phyloP scores from a whole-genome alignment of 2,329 filamentous ascomycete species.

The Exophiala xenobiotica region DNA sequence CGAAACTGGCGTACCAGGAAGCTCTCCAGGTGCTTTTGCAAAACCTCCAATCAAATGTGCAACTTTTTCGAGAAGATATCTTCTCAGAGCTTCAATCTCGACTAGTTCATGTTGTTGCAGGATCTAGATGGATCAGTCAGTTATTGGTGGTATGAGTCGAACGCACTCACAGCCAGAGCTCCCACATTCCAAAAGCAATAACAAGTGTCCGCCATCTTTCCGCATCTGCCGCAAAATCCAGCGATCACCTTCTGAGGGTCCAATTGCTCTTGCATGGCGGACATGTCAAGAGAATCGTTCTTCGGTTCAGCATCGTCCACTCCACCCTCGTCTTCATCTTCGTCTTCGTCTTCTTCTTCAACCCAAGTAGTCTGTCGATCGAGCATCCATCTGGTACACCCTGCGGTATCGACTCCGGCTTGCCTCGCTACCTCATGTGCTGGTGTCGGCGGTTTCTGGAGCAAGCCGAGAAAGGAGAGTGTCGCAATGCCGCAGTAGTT shows the following conservation, averaged over 20 bases:
- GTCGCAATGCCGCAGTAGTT: constrained; percentile 84
- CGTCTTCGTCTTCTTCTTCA: constrained; percentile 45
- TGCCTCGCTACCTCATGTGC: constrained; percentile 41
- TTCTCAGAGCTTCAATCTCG: constrained; percentile 60
- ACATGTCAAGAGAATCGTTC: not conserved
- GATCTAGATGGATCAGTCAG: constrained; percentile 47
- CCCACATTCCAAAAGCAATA: constrained; percentile 91
- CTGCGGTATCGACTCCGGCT: constrained; percentile 37
- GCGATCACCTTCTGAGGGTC: constrained; percentile 39
- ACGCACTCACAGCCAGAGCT: constrained; percentile 50
- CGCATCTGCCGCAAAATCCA: constrained; percentile 86
- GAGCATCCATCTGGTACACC: constrained; percentile 57
- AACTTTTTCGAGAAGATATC: constrained; percentile 79
- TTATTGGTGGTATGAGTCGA: not conserved
- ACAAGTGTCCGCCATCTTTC: constrained; percentile 92
- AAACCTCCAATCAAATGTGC: constrained; percentile 85
- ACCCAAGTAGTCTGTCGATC: constrained; percentile 63
- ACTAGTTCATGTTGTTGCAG: constrained; percentile 60
- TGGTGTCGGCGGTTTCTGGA: constrained; percentile 11
- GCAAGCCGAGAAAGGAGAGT: constrained; percentile 24
- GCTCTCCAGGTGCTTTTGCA: constrained; percentile 69
- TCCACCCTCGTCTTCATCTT: constrained; percentile 38
- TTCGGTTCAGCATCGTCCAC: constrained; percentile 1
- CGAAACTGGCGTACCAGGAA: constrained; percentile 13
- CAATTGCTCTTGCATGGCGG: not conserved